Base-by-base conservation (phyloP, 495 filamentous ascomycete species). In the Daldinia vernicosa region DNA sequence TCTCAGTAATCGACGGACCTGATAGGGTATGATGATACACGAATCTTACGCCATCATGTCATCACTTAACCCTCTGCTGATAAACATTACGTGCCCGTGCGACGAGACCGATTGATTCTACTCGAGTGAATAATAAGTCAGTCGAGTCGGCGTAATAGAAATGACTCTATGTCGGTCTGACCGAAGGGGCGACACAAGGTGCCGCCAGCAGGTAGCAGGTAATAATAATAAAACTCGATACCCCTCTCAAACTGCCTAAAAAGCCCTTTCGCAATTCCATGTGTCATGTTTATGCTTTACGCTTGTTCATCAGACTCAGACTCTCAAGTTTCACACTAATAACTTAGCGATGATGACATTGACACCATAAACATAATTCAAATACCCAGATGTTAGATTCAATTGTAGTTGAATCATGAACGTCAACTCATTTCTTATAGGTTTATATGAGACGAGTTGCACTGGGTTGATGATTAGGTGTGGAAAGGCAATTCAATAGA, bases 41-140 rank as follows among this genome's bases (percentile, higher is more conserved):
- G n/a, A 69, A 65, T 73, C 70, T 73, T 73, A 73, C 70, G 70
- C 70, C 70, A 73, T 73, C 65, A 73, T 69, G 65, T 69, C 70
- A 73, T 73, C 70, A 72, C 56, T 54, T 9, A 40, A 58, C 37
- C 45, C 50, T 19, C 45, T 63, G 70, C 70, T 66, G 66, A 73
- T 73, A 59, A 63, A 54, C 58, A 73, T 66, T 73, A 66, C 66
- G 70, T 73, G 70, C 70, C 17, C 9, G 70, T 73, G 66, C 56
- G 57, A 73, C 66, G 26, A 17, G 50, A 28, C 51, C 37, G 61
- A 40, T 43, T 63, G 60, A 57, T 63, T 62, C 28, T 43, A 24
- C 59, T 58, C 39, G 58, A 65, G 40, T 45, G n/a, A 50, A 27
- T 12, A 26, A 27, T 12, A 26, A 27, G n/a, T 57, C 28, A 57